Conservation (phyloP, 164 flowering plant species). For the Magnolia officinalis region DNA sequence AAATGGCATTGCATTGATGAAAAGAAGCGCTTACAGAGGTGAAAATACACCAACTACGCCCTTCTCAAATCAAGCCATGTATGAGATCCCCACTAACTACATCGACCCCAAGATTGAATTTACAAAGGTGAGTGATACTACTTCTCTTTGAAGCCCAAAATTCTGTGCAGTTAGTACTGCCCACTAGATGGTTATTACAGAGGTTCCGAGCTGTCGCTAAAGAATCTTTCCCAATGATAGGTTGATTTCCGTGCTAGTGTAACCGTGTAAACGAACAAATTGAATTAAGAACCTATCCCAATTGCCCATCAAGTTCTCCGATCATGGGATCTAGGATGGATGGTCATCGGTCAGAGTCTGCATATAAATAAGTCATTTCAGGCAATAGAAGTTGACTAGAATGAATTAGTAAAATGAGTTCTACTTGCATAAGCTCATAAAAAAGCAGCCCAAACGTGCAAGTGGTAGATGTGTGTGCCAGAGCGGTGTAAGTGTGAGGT, state of each 20-base stretch:
- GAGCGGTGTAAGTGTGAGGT: too few species aligned
- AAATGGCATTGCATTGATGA: constrained; percentile 6
- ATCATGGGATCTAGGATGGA: constrained; percentile 2
- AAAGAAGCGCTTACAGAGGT: constrained; percentile 10
- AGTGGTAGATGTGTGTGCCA: too few species aligned
- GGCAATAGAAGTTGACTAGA: constrained; percentile 2
- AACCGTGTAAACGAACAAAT: constrained; percentile 3
- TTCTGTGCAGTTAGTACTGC: constrained; percentile 13
- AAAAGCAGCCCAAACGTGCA: too few species aligned
- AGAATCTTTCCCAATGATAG: constrained; percentile 1
- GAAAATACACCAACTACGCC: neutral
- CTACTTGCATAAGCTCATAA: too few species aligned
- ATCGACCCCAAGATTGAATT: constrained; percentile 5
- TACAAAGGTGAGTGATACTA: constrained; percentile 6
- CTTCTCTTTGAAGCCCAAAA: constrained; percentile 10
- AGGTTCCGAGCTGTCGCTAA: neutral
- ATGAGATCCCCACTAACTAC: neutral
- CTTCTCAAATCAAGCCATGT: too few species aligned
- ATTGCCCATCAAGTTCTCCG: neutral
- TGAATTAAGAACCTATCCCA: constrained; percentile 3
- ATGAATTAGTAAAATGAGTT: neutral
- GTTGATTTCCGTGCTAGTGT: neutral
- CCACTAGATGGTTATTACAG: neutral
- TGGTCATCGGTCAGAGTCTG: neutral
- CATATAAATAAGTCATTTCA: neutral